Base-by-base conservation (phyloP, 176 grass and related monocot species). In the Stipa capillata region DNA sequence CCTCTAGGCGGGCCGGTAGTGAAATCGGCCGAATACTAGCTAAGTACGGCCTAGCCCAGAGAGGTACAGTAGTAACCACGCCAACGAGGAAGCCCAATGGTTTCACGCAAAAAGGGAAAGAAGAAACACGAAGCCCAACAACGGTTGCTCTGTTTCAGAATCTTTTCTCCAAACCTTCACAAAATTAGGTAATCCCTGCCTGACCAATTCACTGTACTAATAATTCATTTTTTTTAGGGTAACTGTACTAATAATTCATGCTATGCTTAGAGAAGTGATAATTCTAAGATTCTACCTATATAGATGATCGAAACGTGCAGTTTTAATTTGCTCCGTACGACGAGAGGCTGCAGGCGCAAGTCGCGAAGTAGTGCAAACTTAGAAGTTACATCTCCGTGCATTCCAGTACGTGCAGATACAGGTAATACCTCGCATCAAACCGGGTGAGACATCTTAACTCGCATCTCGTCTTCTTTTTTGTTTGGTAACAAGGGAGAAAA, bases 331-430 rank as follows among this genome's bases (percentile, higher is more conserved):
- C 0, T 47, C 16, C 6, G 65, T 47, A 48, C 66, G 24, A 5
- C 36, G 8, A 58, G 55, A 77, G 35, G 41, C 29, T 65, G 50
- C 50, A 75, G 49, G 20, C n/a, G 31, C 20, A 2, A 50, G 79
- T 31, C 9, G 41, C 40, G 5, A 56, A n/a, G n/a, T n/a, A 11
- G 7, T 32, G 65, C 44, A 85, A 27, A 55, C 83, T 79, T 79
- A 17, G 76, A 85, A 85, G 83, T 67, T 28, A 79, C 23, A 73
- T 24, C 47, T 65, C 83, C 83, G 76, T 85, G 63, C 82, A 28
- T 15, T 45, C 27, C 49, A 70, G 83, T 68, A 85, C 83, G 44
- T 70, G 71, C 47, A 21, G 25, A 39, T 28, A 41, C 66, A 2
- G 76, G 67, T 79, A 1, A 43, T 6, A 52, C 13, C 83, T 85